Base-by-base conservation (phyloP, 2,329 filamentous ascomycete species). In the Monosporascus ibericus region DNA sequence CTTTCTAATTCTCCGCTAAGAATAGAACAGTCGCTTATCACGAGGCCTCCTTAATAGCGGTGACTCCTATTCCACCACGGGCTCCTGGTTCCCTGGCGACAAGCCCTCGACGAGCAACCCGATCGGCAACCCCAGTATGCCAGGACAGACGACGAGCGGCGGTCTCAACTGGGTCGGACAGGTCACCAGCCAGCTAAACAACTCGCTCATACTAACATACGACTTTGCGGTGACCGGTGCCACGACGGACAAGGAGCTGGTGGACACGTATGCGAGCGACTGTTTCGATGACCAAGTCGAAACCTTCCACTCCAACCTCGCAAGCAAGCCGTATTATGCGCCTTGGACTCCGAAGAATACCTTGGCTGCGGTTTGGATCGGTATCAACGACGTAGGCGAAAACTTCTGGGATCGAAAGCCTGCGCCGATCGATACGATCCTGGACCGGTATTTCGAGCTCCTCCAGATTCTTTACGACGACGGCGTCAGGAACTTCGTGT, bases 61-160 rank as follows among this genome's bases (percentile, higher is more conserved):
- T 44, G 77, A 83, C 59, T 81, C 77, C 2, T 83, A 82, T 63
- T 77, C 77, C 0, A 71, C 74, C 48, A 81, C 77, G 8, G 74
- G 73, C 38, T 84, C 82, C 64, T 68, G 76, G 56, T 60, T 73
- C 22, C 68, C 63, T 36, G 68, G 70, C 22, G 65, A 69, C 1
- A 75, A 80, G 47, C 78, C 80, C 5, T 74, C 68, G 18, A 51
- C 67, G 5, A 64, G 68, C 0, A 80, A 81, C 56, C 78, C 80
- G 1, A 70, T 83, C 52, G 80, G 80, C 6, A 84, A 84, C 61
- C 79, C 80, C 3, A 47, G 66, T 7, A 76, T 74, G 52, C 72
- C 71, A 1, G 65, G 71, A 6, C 64, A 62, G 39, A 72, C 72
- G 20, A 68, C 68, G 8, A 61, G 64, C 6, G 69, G 68, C 9